phyloP scores from a whole-genome alignment of 768 basidiomycete genomes.

The Hydnum rufescens region DNA sequence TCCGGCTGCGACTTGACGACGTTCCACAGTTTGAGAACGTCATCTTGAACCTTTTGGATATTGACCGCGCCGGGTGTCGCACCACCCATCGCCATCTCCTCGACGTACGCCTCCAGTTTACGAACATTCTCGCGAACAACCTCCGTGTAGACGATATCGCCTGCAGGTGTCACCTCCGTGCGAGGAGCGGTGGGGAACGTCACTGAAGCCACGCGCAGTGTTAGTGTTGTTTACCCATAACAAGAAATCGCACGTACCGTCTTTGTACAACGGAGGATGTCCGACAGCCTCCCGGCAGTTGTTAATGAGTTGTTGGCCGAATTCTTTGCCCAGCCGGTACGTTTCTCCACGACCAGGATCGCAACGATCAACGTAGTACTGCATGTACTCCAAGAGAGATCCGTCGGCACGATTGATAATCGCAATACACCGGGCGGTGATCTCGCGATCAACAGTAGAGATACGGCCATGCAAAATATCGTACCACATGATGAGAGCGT shows the following conservation, averaged over 20 bases:
- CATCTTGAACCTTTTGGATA: constrained; percentile 94
- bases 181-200: constrained; percentile 97
- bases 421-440: constrained; percentile 90
- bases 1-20: constrained; percentile 94
- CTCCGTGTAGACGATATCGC: constrained; percentile 88
- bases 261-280: constrained; percentile 82
- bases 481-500: constrained; percentile 90
- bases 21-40: constrained; percentile 91
- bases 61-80: constrained; percentile 67
- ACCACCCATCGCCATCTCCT: constrained; percentile 96
- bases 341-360: constrained; percentile 71
- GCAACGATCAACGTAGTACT: constrained; percentile 76
- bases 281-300: constrained; percentile 75
- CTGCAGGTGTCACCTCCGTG: constrained; percentile 83
- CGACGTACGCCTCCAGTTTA: constrained; percentile 92
- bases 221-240: too few relatives aligned
- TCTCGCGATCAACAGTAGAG: constrained; percentile 86
- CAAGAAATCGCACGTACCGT: constrained; percentile 42
- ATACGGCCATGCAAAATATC: constrained; percentile 94
- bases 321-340: constrained; percentile 90
- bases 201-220: constrained; percentile 28
- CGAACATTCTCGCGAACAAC: constrained; percentile 91
- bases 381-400: constrained; percentile 82
- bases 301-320: constrained; percentile 86
- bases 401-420: constrained; percentile 96